A percentile compares a stretch with the other conserved stretches of the same genome.
These are phyloP conservation scores for Cercospora sp. DNA, from an alignment of 2,329 filamentous ascomycete genomes.

Conservation along the genomic window DNA sequence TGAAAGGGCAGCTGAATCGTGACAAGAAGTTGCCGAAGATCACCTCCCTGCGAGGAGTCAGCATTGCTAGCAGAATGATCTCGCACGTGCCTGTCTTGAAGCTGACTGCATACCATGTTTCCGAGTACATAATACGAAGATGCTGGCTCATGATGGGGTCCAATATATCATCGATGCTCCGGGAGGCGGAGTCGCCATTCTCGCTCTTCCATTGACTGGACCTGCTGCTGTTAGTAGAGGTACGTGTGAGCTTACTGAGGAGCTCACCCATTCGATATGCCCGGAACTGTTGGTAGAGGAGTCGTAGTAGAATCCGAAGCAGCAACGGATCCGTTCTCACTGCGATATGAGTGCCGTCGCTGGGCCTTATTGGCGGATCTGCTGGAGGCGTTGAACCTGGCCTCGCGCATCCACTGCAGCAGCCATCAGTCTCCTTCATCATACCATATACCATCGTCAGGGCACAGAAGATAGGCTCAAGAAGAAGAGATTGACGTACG, in stretches of 20 bases:
- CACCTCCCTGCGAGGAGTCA: background rate
- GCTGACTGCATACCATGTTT: background rate
- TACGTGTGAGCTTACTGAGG: too few relatives aligned
- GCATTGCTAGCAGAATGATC: background rate
- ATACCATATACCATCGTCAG: background rate
- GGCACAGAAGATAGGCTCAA: background rate
- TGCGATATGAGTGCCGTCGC: slow-evolving; percentile 3
- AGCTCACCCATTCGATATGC: background rate
- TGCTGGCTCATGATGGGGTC: background rate
- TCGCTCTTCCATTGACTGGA: background rate
- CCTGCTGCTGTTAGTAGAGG: background rate
- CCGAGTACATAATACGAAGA: background rate
- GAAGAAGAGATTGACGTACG: background rate
- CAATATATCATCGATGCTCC: background rate
- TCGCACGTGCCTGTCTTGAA: fast-evolving
- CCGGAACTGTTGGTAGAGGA: background rate
- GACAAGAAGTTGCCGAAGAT: slow-evolving; percentile 21
- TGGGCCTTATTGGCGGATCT: background rate
- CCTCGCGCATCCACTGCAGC: slow-evolving; percentile 13
- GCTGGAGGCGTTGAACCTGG: background rate
- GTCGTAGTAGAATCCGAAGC: background rate
- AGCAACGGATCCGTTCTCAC: background rate
- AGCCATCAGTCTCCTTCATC: background rate
- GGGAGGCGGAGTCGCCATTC: background rate
- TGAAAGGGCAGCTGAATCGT: slow-evolving; percentile 16